These are phyloP conservation scores for Elaeagnus macrophylla DNA, from an alignment of 306 rosid species.

Conservation along the genomic window DNA sequence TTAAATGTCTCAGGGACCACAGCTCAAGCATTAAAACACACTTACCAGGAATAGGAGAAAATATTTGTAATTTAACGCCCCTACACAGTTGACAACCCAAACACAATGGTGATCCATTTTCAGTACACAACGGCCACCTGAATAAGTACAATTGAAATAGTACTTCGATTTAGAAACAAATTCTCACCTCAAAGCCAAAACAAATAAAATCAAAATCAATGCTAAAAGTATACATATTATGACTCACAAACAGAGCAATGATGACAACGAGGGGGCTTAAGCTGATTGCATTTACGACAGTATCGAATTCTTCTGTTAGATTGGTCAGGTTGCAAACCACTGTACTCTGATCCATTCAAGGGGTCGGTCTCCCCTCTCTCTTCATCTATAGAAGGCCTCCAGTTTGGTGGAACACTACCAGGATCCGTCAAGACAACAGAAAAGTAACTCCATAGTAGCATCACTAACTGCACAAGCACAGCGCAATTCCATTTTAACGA, in stretches of 20 bases:
- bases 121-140: slow-evolving; percentile 96
- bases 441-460: slow-evolving; percentile 97
- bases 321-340: slow-evolving; percentile 34
- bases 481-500: slow-evolving; percentile 12
- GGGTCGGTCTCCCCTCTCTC: slow-evolving; percentile 90
- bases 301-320: slow-evolving; percentile 56
- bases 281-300: slow-evolving; percentile 84
- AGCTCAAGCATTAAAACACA: slow-evolving; percentile 10
- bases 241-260: slow-evolving; percentile 98
- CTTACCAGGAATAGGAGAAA: slow-evolving; percentile 95
- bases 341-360: slow-evolving; percentile 55
- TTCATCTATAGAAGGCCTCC: slow-evolving; percentile 86
- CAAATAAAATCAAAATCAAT: background rate
- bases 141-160: slow-evolving; percentile 13
- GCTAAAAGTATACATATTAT: background rate
- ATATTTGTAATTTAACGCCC: slow-evolving; percentile 87
- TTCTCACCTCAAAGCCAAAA: background rate
- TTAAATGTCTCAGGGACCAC: background rate
- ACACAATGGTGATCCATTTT: slow-evolving; percentile 99
- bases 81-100: slow-evolving; percentile 98
- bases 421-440: slow-evolving; percentile 94
- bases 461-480: slow-evolving; percentile 59
- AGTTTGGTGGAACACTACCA: slow-evolving; percentile 79
- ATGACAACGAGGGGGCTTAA: slow-evolving; percentile 89
- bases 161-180: background rate